A percentile compares a stretch with the other conserved stretches of the same genome.
These are phyloP conservation scores for Carex cristatella DNA, from an alignment of 176 grass and related monocot genomes.

Conservation along the genomic window DNA sequence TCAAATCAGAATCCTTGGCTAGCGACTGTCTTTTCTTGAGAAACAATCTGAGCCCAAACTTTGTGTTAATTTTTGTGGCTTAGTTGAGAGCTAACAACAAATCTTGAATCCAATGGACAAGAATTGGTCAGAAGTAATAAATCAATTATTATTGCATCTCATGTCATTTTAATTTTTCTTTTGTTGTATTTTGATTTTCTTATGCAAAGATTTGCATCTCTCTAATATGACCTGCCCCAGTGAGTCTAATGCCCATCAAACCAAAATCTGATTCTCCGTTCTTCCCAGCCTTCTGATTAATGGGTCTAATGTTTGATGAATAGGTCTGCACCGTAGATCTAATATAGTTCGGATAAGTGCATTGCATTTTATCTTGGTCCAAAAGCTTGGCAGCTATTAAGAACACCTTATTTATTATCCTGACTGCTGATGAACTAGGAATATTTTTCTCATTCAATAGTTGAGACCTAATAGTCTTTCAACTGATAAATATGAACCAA, in stretches of 20 bases:
- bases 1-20: constrained; percentile 28
- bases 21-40: neutral
- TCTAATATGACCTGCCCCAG: neutral
- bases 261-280: neutral
- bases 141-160: constrained; percentile 1
- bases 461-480: no score
- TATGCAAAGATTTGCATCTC: neutral
- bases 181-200: neutral
- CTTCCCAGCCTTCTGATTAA: neutral
- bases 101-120: constrained; percentile 1
- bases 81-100: constrained; percentile 15
- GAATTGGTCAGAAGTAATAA: constrained; percentile 10
- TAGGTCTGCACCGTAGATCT: neutral
- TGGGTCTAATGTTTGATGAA: neutral
- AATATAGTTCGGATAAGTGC: neutral
- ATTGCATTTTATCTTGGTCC: neutral
- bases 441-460: no score
- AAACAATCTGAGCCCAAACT: constrained; percentile 6
- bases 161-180: neutral
- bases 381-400: neutral
- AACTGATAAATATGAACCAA: no score
- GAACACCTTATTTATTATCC: neutral
- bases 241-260: neutral
- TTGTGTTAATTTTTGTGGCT: constrained; percentile 3
- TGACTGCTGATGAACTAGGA: neutral